A percentile compares a stretch with the other conserved stretches of the same genome.
These are phyloP conservation scores for Piromyces finnis DNA, from an alignment of 192 early-diverging fungal genomes.

Conservation along the genomic window DNA sequence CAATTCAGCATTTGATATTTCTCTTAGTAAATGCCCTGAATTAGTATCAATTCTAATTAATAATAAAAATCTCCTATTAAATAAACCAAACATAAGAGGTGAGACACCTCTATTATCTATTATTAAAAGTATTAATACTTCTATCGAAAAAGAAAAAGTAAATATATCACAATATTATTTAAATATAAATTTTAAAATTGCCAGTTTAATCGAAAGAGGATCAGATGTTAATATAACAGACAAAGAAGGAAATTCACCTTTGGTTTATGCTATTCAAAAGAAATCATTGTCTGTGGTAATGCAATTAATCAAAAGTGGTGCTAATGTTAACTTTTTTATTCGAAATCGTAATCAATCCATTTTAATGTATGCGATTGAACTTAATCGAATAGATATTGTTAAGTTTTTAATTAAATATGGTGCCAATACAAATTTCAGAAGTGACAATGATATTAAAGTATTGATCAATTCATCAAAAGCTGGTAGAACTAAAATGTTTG, in stretches of 20 bases:
- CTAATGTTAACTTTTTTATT: neutral
- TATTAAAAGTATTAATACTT: neutral
- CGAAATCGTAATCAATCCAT: neutral
- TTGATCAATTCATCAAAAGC: neutral
- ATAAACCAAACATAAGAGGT: neutral
- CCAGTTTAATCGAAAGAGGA: neutral
- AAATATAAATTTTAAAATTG: neutral
- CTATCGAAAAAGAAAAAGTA: neutral
- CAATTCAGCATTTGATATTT: neutral
- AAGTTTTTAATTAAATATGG: neutral
- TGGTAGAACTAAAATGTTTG: neutral
- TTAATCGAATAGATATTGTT: neutral
- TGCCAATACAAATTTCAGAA: neutral
- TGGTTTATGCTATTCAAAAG: neutral
- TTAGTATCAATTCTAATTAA: neutral
- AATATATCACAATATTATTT: neutral
- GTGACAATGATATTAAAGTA: neutral
- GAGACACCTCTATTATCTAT: neutral
- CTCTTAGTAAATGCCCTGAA: neutral
- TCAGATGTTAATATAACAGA: neutral
- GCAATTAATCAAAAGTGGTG: neutral
- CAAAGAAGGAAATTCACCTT: neutral
- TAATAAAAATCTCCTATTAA: neutral
- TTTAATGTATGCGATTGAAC: neutral
- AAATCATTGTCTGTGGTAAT: neutral